A percentile compares a stretch with the other conserved stretches of the same genome.
These are phyloP conservation scores for Hygrophorus russula DNA, from an alignment of 768 basidiomycete genomes.

Conservation along the genomic window DNA sequence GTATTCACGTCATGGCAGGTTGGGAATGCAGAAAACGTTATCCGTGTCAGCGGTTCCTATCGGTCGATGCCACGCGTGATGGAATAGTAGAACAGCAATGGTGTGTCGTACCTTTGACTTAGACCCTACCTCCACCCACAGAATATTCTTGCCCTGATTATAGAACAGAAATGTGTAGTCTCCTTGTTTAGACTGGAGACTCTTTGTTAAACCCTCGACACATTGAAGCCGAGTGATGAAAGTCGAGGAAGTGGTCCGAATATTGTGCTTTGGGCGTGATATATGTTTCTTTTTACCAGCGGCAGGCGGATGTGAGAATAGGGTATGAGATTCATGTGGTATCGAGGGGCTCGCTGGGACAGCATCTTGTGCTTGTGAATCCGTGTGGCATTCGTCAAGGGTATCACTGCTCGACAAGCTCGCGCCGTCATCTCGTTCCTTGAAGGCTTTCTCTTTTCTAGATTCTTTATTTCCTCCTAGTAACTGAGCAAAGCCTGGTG, in stretches of 20 bases:
- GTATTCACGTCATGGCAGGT: slow-evolving; percentile 88
- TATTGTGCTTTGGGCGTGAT: slow-evolving; percentile 80
- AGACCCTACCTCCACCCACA: slow-evolving; percentile 81
- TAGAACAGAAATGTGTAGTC: slow-evolving; percentile 82
- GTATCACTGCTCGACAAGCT: slow-evolving; percentile 81
- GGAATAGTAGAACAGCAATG: neutral
- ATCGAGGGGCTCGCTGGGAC: slow-evolving; percentile 23
- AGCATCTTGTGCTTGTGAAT: slow-evolving; percentile 29
- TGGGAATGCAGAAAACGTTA: slow-evolving; percentile 78
- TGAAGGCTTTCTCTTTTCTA: slow-evolving; percentile 39
- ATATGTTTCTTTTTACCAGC: slow-evolving; percentile 51
- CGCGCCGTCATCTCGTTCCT: slow-evolving; percentile 53
- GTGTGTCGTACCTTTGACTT: slow-evolving; percentile 59
- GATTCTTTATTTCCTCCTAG: slow-evolving; percentile 59
- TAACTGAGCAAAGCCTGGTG: slow-evolving; percentile 57
- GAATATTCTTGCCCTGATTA: slow-evolving; percentile 72
- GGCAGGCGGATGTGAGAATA: slow-evolving; percentile 43
- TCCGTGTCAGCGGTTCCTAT: slow-evolving; percentile 78
- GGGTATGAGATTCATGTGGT: slow-evolving; percentile 35
- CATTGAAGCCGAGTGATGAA: slow-evolving; percentile 85
- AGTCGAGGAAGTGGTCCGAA: slow-evolving; percentile 83
- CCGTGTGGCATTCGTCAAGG: slow-evolving; percentile 42
- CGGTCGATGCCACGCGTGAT: slow-evolving; percentile 5
- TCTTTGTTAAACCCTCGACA: slow-evolving; percentile 63
- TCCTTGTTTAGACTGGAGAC: slow-evolving; percentile 69